Conservation (phyloP, 2,329 filamentous ascomycete species). For the Bisporella sp. region DNA sequence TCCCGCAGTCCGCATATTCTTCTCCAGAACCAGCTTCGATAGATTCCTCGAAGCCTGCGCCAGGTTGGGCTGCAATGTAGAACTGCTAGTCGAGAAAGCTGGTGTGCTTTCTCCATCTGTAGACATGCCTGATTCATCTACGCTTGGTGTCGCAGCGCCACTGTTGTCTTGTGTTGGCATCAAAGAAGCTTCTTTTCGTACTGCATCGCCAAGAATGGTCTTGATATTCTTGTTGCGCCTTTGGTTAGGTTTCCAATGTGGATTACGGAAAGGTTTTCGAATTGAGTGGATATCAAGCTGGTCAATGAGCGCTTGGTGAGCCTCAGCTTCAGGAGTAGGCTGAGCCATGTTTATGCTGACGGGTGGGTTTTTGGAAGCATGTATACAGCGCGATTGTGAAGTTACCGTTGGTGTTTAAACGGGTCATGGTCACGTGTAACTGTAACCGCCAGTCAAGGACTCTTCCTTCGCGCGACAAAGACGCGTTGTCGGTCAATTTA, state of each 20-base stretch:
- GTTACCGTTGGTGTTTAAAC: too few relatives aligned
- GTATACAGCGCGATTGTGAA: too few relatives aligned
- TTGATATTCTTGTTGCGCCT: conserved; percentile 99
- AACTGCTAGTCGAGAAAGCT: conserved; percentile 30
- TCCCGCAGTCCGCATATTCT: conserved; percentile 50
- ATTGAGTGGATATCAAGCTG: conserved; percentile 83
- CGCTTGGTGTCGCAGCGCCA: conserved; percentile 62
- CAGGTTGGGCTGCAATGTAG: conserved; percentile 57
- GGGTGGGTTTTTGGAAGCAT: too few relatives aligned
- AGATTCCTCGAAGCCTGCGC: conserved; percentile 84
- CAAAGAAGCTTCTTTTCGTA: conserved; percentile 82
- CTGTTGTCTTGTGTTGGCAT: conserved; percentile 77
- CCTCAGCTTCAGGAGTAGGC: conserved; percentile 38
- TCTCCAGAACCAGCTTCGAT: conserved; percentile 83
- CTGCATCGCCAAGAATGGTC: conserved; percentile 84
- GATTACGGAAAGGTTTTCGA: conserved; percentile 84
- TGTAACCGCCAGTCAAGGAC: background rate
- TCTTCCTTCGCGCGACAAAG: background rate
- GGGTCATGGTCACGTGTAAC: too few relatives aligned
- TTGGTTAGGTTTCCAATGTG: conserved; percentile 84
- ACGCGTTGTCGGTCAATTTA: too few relatives aligned
- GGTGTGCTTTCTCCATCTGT: conserved; percentile 40
- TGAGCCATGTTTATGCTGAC: conserved; percentile 19
- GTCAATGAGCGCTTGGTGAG: conserved; percentile 81
- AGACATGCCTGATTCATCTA: conserved; percentile 46